A percentile compares a stretch with the other conserved stretches of the same genome.
phyloP scores from a whole-genome alignment of 148 eudicot genomes.

The Heliosperma pusillum region DNA sequence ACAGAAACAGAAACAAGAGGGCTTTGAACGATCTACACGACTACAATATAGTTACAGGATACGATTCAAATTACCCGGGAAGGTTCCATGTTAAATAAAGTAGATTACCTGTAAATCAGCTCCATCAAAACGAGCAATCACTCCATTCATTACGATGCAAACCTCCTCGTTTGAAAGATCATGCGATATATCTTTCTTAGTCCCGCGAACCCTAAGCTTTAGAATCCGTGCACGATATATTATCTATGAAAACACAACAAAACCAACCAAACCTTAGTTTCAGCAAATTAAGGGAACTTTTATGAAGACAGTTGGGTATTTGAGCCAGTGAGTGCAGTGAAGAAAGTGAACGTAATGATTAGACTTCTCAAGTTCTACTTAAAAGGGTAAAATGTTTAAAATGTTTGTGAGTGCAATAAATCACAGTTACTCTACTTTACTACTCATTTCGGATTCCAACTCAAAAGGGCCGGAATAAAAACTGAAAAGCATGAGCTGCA shows the following conservation, averaged over 20 bases:
- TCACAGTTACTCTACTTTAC: background rate
- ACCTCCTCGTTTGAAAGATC: conserved; percentile 85
- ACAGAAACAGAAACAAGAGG: too few relatives aligned
- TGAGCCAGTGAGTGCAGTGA: background rate
- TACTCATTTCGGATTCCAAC: background rate
- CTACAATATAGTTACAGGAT: background rate
- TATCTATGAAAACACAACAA: conserved; percentile 37
- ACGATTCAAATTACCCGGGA: background rate
- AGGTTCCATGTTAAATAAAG: background rate
- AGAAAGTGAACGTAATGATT: background rate
- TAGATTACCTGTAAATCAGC: conserved; percentile 73
- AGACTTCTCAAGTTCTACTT: background rate
- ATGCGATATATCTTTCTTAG: conserved; percentile 59
- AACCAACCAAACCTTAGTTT: background rate
- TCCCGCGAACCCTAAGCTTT: conserved; percentile 76
- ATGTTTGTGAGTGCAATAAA: background rate
- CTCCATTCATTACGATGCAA: conserved; percentile 74
- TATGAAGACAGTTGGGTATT: conserved; percentile 27
- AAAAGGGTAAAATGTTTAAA: background rate
- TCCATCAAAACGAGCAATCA: conserved; percentile 88
- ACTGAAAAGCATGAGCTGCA: background rate
- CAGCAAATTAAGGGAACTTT: background rate
- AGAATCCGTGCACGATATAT: conserved; percentile 65
- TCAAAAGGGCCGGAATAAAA: background rate
- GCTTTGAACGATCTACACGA: too few relatives aligned